These are phyloP conservation scores for Camelina neglecta DNA, from an alignment of 345 rosid species.

Conservation along the genomic window DNA sequence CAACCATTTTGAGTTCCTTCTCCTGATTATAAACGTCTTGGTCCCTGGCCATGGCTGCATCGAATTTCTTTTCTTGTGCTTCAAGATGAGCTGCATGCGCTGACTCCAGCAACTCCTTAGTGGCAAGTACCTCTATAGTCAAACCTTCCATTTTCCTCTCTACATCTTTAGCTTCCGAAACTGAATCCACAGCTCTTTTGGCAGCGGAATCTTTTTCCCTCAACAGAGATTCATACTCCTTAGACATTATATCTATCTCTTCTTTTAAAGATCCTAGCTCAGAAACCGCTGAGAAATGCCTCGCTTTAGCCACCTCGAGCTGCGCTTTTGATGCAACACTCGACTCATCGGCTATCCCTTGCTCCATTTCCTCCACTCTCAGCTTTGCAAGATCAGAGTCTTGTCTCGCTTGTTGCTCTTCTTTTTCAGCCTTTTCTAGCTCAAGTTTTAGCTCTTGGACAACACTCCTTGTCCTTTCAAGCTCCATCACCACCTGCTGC, in stretches of 20 bases:
- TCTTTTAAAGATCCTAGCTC: conserved; percentile 70
- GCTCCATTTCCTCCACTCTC: conserved; percentile 89
- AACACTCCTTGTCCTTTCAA: conserved; percentile 71
- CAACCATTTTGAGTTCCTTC: conserved; percentile 81
- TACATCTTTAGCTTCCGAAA: conserved; percentile 67
- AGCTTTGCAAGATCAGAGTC: conserved; percentile 88
- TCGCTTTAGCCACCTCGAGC: conserved; percentile 88
- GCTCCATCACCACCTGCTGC: conserved; percentile 62
- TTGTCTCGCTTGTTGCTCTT: conserved; percentile 93
- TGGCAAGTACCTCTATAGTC: conserved; percentile 73
- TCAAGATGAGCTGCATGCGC: conserved; percentile 87
- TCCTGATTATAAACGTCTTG: conserved; percentile 77
- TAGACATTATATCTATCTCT: conserved; percentile 60
- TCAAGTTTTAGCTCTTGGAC: conserved; percentile 77
- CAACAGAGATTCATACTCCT: conserved; percentile 61
- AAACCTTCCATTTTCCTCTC: conserved; percentile 84
- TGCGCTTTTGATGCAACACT: conserved; percentile 91
- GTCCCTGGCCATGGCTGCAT: conserved; percentile 76
- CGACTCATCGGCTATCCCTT: conserved; percentile 79
- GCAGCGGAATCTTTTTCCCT: conserved; percentile 63
- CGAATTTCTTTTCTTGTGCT: conserved; percentile 80
- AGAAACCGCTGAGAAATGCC: conserved; percentile 73
- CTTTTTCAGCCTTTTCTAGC: conserved; percentile 87
- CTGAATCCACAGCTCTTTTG: conserved; percentile 70
- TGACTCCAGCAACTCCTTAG: conserved; percentile 78